Percentiles rank a stretch among this genome's conserved stretches.
Conservation (phyloP, 768 basidiomycete species). For the Hortiboletus flavorubellus region DNA sequence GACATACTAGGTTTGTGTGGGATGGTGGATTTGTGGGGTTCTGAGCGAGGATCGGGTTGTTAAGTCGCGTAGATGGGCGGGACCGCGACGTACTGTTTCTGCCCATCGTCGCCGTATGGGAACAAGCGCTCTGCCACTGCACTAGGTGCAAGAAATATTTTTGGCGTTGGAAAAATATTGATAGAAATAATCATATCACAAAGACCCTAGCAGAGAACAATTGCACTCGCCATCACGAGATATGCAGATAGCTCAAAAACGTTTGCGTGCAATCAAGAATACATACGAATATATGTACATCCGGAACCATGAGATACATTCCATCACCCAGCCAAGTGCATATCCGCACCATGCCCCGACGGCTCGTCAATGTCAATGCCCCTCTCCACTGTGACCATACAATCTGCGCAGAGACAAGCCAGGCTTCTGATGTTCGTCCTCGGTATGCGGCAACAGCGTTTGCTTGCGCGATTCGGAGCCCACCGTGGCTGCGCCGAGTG, state of each 20-base stretch:
- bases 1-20: slow-evolving; percentile 28
- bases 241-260: no score
- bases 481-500: slow-evolving; percentile 45
- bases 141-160: no score
- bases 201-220: no score
- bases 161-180: no score
- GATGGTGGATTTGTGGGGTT: slow-evolving; percentile 22
- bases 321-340: no score
- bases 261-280: no score
- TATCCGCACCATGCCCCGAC: no score
- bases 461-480: slow-evolving; percentile 9
- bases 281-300: no score
- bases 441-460: slow-evolving; percentile 1
- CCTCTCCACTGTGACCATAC: neutral
- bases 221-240: no score
- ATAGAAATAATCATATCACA: no score
- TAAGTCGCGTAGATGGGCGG: neutral
- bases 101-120: slow-evolving; percentile 19
- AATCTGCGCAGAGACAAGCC: slow-evolving; percentile 8
- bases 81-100: slow-evolving; percentile 28
- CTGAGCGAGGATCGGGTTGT: slow-evolving; percentile 7
- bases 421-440: neutral
- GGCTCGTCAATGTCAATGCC: neutral
- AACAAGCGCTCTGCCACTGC: neutral
- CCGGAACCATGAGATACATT: no score